Evolutionary conservation across 2,329 filamentous ascomycete genomes (phyloP), one percentile per base, ranked within the genome.

Genomic region (Exophiala mesophila): DNA sequence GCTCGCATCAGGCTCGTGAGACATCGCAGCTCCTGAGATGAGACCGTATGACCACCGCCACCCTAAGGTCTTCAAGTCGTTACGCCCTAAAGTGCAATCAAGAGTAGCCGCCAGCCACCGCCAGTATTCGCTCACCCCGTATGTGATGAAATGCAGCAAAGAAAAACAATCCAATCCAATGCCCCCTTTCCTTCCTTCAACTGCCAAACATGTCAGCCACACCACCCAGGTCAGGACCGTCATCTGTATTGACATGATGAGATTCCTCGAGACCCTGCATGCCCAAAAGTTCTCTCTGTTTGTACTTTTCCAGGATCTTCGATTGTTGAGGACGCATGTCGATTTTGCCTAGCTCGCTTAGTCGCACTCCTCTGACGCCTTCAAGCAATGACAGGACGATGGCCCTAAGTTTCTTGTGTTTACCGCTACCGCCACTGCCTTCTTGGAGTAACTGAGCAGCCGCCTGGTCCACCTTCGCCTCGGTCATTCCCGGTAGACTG

Each of bases 281-380:
- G 3, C 51, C 42, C 42, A 52, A 34, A 44, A 54, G 39, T 19
- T 54, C 47, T 36, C 53, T 41, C 35, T 53, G 49, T 35, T 56
- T 56, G 41, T 56, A 56, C 29, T 54, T 54, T 34, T 56, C 53
- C 33, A 56, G 21, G 3, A 56, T 47, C 31, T 48, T 46, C 4
- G 46, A 49, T 21, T 52, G 47, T 28, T 54, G 49, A 28, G 38
- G 43, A 13, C 44, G 36, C 40, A 44, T 53, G 37, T 73, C 64
- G 17, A 98, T 80, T 63, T 87, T 92, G 18, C 92, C 92, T 70
- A 92, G 85, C 65, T 98, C 92, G 5, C 89, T 86, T 42, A 98
- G 86, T 56, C 88, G 90, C 4, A 97, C 82, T 0, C 92, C 92
- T 54, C 94, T 82, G 5, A 98, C 74, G 31, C 88, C 83, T 55